A percentile compares a stretch with the other conserved stretches of the same genome.
phyloP scores from a whole-genome alignment of 352 stramenopile species.

The Phytopythium helicoides region DNA sequence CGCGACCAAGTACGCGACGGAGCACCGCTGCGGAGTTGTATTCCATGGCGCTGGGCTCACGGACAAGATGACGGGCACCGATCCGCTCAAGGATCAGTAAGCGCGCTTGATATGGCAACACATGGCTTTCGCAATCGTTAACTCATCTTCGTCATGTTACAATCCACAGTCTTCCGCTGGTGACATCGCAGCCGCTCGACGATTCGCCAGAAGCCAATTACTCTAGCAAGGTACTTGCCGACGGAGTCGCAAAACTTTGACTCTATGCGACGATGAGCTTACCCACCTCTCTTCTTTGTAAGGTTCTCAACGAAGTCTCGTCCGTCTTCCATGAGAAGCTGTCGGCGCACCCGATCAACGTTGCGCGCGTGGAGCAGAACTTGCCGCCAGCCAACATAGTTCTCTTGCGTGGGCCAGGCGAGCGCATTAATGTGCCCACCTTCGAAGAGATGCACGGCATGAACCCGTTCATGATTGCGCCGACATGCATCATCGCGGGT shows the following conservation, averaged over 20 bases:
- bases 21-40: constrained; percentile 85
- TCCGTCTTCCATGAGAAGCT: constrained; percentile 60
- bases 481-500: constrained; percentile 87
- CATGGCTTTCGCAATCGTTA: not conserved
- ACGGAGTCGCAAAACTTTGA: not conserved
- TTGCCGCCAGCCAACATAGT: constrained; percentile 84
- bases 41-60: constrained; percentile 79
- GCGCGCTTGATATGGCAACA: constrained; percentile 4
- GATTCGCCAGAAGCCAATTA: constrained; percentile 65
- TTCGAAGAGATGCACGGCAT: constrained; percentile 82
- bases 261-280: too few relatives aligned
- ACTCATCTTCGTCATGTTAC: not conserved
- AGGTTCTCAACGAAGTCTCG: constrained; percentile 78
- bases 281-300: too few relatives aligned
- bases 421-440: constrained; percentile 82
- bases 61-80: constrained; percentile 84
- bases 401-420: constrained; percentile 76
- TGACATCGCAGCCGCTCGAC: constrained; percentile 57
- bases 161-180: constrained; percentile 55
- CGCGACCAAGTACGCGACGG: constrained; percentile 84
- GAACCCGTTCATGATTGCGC: constrained; percentile 86
- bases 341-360: constrained; percentile 76
- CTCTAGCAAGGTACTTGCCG: constrained; percentile 44
- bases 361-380: constrained; percentile 37
- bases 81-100: constrained; percentile 88